A percentile compares a stretch with the other conserved stretches of the same genome.
These are phyloP conservation scores for Akanthomyces dipterigenus DNA, from an alignment of 2,329 filamentous ascomycete genomes.

Conservation along the genomic window DNA sequence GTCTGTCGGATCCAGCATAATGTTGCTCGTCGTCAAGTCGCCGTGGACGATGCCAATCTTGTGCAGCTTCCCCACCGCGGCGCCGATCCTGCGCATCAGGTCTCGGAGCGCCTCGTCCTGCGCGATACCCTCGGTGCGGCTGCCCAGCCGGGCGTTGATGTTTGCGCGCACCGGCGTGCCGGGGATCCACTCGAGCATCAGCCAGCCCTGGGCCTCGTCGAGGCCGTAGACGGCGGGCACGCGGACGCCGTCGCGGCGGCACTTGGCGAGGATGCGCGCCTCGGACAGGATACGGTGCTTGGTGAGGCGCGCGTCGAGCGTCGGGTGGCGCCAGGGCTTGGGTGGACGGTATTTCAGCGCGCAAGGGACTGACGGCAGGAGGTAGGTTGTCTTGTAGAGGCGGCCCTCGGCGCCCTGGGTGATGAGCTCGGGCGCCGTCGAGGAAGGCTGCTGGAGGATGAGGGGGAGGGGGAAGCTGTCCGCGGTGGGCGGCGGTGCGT, in stretches of 20 bases:
- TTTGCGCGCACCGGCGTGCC: conserved; percentile 63
- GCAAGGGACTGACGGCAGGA: conserved; percentile 58
- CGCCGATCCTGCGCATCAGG: conserved; percentile 65
- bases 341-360: conserved; percentile 87
- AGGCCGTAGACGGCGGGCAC: conserved; percentile 76
- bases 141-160: conserved; percentile 62
- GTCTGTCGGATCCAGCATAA: conserved; percentile 60
- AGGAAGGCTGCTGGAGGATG: conserved; percentile 56
- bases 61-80: conserved; percentile 70
- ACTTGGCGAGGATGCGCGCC: conserved; percentile 75
- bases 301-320: conserved; percentile 80
- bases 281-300: conserved; percentile 83
- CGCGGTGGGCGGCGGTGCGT: conserved; percentile 1
- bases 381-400: conserved; percentile 80
- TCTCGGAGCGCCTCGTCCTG: conserved; percentile 46
- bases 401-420: conserved; percentile 94
- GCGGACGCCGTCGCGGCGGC: conserved; percentile 67
- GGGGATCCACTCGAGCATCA: conserved; percentile 80
- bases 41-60: conserved; percentile 83
- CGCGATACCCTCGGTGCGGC: conserved; percentile 30
- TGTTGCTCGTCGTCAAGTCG: conserved; percentile 93
- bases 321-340: conserved; percentile 87
- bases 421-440: conserved; percentile 60
- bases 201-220: conserved; percentile 60
- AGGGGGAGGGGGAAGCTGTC: conserved; percentile 49